Evolutionary conservation across 768 basidiomycete species (phyloP), one percentile per base, ranked within the genome.

Genomic region (Boletus sp.): DNA sequence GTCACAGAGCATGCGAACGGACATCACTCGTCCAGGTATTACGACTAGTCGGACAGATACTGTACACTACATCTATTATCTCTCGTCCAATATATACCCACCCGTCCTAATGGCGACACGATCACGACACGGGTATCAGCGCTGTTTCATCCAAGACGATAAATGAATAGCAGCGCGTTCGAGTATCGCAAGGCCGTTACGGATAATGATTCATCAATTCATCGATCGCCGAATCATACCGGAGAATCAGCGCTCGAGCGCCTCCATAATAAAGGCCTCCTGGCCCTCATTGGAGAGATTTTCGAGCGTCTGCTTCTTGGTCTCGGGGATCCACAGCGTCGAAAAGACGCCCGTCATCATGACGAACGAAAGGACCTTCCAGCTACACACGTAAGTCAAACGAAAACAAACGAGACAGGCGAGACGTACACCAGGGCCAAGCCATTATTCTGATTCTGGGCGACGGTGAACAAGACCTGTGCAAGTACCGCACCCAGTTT

Each of bases 261-360:
- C 45, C 24, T 24, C 24, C 24, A 24, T 32, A 32, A 47, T 18
- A 41, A 41, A 47, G 9, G 14, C 15, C 12, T n/a, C 6, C 18
- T 59, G 55, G 18, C 36, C 29, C 71, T 90, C 88, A 64, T 83
- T 82, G 2, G 87, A 89, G 18, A 89, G 75, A 7, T 84, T 83
- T 71, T 90, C 88, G 18, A 90, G 77, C 8, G 79, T 68, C 68
- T 65, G 73, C 20, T 74, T 69, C 65, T 81, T 92, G 40, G 90
- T 91, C 75, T 92, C 90, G 44, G 87, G 86, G 14, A 92, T 67
- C 12, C 91, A 78, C 24, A 90, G 76, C 0, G 90, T 91, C 6
- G 90, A 89, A 76, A 85, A 80, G 60, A 91, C 77, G 47, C 90
- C 90, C 3, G 87, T 90, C 56, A 90, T 69, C 89, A 90, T 92